These are phyloP conservation scores for Didymella pomorum DNA, from an alignment of 2,329 filamentous ascomycete genomes.

Conservation along the genomic window DNA sequence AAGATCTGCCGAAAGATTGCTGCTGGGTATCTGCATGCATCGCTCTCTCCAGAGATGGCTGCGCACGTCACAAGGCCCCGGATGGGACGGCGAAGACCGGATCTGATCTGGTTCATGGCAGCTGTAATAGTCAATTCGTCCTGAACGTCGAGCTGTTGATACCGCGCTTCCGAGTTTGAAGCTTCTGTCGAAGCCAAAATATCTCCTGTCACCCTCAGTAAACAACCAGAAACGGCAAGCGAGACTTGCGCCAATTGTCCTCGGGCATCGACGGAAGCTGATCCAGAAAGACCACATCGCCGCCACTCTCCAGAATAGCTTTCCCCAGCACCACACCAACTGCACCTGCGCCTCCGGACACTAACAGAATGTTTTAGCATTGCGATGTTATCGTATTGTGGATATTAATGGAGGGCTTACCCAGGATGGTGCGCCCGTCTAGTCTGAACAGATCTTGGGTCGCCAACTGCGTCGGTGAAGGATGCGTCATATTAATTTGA, in stretches of 20 bases:
- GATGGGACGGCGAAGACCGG: slow-evolving; percentile 28
- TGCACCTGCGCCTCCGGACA: slow-evolving; percentile 41
- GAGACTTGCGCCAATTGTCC: slow-evolving; percentile 2
- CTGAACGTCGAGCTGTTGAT: slow-evolving; percentile 34
- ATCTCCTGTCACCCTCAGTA: not conserved
- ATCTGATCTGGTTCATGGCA: slow-evolving; percentile 22
- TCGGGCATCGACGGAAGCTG: not conserved
- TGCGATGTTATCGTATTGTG: not conserved
- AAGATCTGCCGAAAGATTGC: slow-evolving; percentile 47
- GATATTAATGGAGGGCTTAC: slow-evolving; percentile 15
- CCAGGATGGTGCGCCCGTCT: slow-evolving; percentile 33
- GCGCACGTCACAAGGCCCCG: slow-evolving; percentile 40
- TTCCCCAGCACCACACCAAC: slow-evolving; percentile 34
- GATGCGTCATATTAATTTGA: slow-evolving; percentile 24
- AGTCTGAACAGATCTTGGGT: slow-evolving; percentile 36
- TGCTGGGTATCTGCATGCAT: slow-evolving; percentile 45
- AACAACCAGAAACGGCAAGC: fast-evolving
- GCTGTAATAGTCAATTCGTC: slow-evolving; percentile 28
- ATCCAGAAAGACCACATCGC: slow-evolving; percentile 37
- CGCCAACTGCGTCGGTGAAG: slow-evolving; percentile 25
- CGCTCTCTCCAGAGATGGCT: slow-evolving; percentile 41
- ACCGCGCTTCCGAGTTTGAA: slow-evolving; percentile 18
- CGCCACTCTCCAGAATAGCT: slow-evolving; percentile 39
- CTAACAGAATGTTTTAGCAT: slow-evolving; percentile 18
- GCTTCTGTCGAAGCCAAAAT: not conserved